Conservation (phyloP, 148 eudicot species). For the Agrostemma githago region DNA sequence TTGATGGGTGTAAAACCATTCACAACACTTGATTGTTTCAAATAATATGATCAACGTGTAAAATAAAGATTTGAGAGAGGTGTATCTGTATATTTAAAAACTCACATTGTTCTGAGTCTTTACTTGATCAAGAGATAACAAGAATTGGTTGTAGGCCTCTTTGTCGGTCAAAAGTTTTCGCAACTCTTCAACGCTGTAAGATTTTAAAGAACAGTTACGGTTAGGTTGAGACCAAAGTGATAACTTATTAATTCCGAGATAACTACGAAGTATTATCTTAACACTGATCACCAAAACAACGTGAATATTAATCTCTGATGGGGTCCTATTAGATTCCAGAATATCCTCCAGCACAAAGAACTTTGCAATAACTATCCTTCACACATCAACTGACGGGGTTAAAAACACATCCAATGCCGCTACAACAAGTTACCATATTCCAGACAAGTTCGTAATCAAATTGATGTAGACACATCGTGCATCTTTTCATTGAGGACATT, state of each 20-base stretch:
- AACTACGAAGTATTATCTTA: not conserved
- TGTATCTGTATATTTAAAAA: not conserved
- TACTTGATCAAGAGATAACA: slow-evolving; percentile 41
- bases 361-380: no score
- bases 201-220: not conserved
- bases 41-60: not conserved
- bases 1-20: no score
- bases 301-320: no score
- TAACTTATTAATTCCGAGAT: not conserved
- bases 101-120: slow-evolving; percentile 40
- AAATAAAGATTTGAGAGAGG: not conserved
- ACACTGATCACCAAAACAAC: not conserved
- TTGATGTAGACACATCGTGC: not conserved
- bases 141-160: slow-evolving; percentile 32
- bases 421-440: not conserved
- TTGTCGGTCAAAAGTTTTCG: slow-evolving; percentile 33
- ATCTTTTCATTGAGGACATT: not conserved
- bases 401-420: no score
- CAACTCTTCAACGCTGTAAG: slow-evolving; percentile 34
- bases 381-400: no score
- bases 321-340: no score
- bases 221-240: slow-evolving; percentile 5
- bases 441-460: not conserved
- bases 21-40: slow-evolving; percentile 1
- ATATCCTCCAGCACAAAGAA: no score